Evolutionary conservation across 805 yeast genomes (phyloP), one percentile per base, ranked within the genome.

Genomic region (Vanderwaltozyma polyspora): DNA sequence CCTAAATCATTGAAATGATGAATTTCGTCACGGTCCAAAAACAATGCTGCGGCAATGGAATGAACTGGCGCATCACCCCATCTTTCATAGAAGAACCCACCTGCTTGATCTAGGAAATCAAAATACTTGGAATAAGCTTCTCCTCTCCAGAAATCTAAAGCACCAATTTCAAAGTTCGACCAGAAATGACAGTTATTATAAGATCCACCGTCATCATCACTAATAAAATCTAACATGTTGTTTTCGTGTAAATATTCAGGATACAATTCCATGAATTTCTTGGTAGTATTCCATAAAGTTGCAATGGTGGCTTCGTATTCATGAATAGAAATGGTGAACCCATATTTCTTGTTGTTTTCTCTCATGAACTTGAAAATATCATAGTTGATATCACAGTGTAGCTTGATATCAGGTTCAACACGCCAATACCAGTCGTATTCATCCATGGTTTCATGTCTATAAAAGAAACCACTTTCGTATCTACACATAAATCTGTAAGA

Each of bases 51-150:
- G 14, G 86, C 94, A 44, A 83, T 75, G 9, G 87, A 76, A 55
- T 82, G 87, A 31, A 83, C 76, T 16, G 94, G 94, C 19, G 93
- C 94, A 58, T 84, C 94, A 39, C 94, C 94, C 89, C 94, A 85
- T 52, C 91, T 68, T 59, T 80, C 85, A 59, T 85, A 85, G 64
- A 80, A 85, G 53, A 86, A 79, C 4, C 93, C 93, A 40, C 93
- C 87, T 1, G 76, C 63, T 32, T 63, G 58, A 52, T 84, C 91
- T 41, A 83, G 66, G 48, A 70, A 63, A 15, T 77, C 75, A 43
- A 83, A 80, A 56, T 76, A 82, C 30, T 67, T 70, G 19, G 64
- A 57, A 58, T 85, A 85, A n/a, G 78, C 79, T 36, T 77, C 72
- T 17, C 74, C 63, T 50, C 87, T 65, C 75, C 83, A 85, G 51